Percentiles rank a stretch among this genome's conserved stretches.
phyloP scores from a whole-genome alignment of 306 rosid species.

The Begonia fuchsioides region DNA sequence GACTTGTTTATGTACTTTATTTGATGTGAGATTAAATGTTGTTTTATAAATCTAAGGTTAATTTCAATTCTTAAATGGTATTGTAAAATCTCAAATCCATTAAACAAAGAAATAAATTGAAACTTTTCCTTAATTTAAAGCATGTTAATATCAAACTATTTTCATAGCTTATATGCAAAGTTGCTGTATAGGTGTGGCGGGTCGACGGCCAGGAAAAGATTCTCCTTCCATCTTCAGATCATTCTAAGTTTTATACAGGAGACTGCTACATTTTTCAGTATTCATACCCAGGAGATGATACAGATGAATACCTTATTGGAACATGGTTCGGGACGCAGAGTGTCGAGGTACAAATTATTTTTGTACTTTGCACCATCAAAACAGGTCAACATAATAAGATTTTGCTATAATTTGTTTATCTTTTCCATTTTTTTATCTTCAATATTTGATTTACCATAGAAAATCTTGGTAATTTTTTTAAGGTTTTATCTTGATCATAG shows the following conservation, averaged over 20 bases:
- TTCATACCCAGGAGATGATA: conserved; percentile 88
- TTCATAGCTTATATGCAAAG: conserved; percentile 1
- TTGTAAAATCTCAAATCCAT: too few relatives aligned
- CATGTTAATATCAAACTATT: too few relatives aligned
- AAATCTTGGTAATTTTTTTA: background rate
- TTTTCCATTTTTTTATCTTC: too few relatives aligned
- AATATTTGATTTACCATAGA: background rate
- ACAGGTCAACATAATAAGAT: too few relatives aligned
- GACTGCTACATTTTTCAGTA: conserved; percentile 88
- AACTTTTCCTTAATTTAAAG: too few relatives aligned
- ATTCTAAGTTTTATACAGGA: conserved; percentile 78
- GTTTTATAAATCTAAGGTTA: too few relatives aligned
- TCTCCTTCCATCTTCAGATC: conserved; percentile 63
- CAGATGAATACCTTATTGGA: conserved; percentile 73
- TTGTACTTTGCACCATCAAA: conserved; percentile 5
- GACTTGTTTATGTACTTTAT: too few relatives aligned
- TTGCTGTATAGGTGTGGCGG: conserved; percentile 69
- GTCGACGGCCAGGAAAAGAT: conserved; percentile 69
- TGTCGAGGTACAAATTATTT: conserved; percentile 58
- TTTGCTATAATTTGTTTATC: too few relatives aligned
- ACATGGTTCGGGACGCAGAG: conserved; percentile 88
- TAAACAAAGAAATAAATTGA: too few relatives aligned
- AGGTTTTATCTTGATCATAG: conserved; percentile 13
- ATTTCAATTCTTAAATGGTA: too few relatives aligned
- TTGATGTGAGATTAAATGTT: too few relatives aligned